Percentiles rank a stretch among this genome's conserved stretches.
Conservation (phyloP, 768 basidiomycete species). For the Lactifluus subvellereus region DNA sequence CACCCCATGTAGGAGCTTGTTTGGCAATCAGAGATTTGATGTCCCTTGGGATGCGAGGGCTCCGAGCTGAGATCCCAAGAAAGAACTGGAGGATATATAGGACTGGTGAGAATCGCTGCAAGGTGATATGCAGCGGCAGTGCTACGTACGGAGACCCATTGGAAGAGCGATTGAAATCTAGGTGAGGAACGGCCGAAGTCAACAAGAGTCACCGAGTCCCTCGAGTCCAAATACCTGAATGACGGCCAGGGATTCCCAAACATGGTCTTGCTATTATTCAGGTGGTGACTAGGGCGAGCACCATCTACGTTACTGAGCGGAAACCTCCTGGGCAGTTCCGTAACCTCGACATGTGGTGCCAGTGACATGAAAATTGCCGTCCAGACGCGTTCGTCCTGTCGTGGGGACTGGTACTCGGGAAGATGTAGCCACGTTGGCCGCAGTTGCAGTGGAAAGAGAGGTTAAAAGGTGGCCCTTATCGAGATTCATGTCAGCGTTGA, state of each 20-base stretch:
- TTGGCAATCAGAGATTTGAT: constrained; percentile 23
- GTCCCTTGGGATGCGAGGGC: constrained; percentile 10
- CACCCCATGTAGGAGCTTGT: constrained; percentile 17
- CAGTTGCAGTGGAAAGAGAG: no score
- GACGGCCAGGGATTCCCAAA: constrained; percentile 24
- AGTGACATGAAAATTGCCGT: not conserved
- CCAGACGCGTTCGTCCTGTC: not conserved
- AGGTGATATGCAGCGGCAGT: not conserved
- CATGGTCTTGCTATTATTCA: constrained; percentile 13
- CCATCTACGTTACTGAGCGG: constrained; percentile 4
- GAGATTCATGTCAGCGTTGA: no score
- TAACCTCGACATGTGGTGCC: constrained; percentile 18
- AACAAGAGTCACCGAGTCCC: not conserved
- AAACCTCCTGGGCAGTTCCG: constrained; percentile 19
- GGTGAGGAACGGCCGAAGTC: not conserved
- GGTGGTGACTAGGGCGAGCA: constrained; percentile 17
- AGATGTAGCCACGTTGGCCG: no score
- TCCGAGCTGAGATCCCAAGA: not conserved
- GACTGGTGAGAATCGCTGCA: not conserved
- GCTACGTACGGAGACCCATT: constrained; percentile 20
- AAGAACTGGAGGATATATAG: constrained; percentile 7
- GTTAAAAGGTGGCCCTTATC: no score
- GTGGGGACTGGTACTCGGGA: no score
- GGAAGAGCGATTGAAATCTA: constrained; percentile 16
- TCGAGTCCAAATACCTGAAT: constrained; percentile 16